Conservation (phyloP, 2,329 filamentous ascomycete species). For the Trichoderma oligosporum region DNA sequence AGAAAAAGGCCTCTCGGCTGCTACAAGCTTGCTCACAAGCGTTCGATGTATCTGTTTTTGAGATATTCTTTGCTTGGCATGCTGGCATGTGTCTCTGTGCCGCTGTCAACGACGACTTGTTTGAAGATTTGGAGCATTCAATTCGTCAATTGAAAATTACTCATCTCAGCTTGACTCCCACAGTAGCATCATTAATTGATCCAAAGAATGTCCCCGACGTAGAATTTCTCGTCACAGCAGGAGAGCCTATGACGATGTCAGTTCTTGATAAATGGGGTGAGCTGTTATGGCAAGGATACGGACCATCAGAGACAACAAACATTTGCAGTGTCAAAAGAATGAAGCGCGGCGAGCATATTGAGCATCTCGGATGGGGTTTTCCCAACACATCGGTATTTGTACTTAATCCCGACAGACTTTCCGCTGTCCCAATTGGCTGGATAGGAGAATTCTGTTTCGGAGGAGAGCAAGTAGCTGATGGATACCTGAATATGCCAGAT, state of each 20-base stretch:
- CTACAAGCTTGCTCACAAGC: conserved; percentile 80
- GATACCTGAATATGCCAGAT: conserved; percentile 65
- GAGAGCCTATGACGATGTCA: conserved; percentile 71
- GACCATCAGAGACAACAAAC: conserved; percentile 82
- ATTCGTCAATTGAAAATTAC: conserved; percentile 65
- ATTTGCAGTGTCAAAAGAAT: conserved; percentile 75
- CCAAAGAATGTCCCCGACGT: conserved; percentile 67
- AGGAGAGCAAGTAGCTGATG: conserved; percentile 72
- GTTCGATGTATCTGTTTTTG: conserved; percentile 86
- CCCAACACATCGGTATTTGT: conserved; percentile 74
- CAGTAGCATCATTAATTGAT: conserved; percentile 71
- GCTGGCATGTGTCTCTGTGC: conserved; percentile 75
- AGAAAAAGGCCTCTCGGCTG: conserved; percentile 49
- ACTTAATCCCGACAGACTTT: conserved; percentile 42
- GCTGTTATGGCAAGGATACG: conserved; percentile 75
- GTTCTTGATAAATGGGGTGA: conserved; percentile 67
- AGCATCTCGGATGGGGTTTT: conserved; percentile 73
- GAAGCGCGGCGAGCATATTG: conserved; percentile 53
- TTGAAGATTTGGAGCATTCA: conserved; percentile 64
- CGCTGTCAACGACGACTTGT: conserved; percentile 68
- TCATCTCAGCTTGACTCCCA: conserved; percentile 81
- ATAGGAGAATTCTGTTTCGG: conserved; percentile 85
- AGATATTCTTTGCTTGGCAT: conserved; percentile 83
- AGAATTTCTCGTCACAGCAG: conserved; percentile 73
- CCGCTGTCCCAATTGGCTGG: conserved; percentile 63